Percentiles rank a stretch among this genome's conserved stretches.
Evolutionary conservation across 1,284 basidiomycete species (phyloP).

Genomic region (Pterulicium gracile): DNA sequence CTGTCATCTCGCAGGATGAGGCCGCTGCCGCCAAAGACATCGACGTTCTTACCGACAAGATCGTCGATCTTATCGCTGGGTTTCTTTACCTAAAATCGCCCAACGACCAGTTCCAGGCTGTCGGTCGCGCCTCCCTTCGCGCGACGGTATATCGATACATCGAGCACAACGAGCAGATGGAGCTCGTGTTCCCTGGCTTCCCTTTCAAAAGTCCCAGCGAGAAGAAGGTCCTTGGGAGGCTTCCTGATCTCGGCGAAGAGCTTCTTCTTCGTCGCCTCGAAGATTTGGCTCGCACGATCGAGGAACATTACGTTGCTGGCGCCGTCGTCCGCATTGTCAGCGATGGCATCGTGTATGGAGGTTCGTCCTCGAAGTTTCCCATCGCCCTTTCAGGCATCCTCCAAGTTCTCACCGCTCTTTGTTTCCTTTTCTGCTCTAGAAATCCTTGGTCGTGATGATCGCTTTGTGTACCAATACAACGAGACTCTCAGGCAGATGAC

Average conservation of each 20-base stretch:
- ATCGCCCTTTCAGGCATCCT: neutral
- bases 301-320: neutral
- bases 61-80: neutral
- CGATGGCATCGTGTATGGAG: constrained; percentile 2
- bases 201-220: constrained; percentile 3
- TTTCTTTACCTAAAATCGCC: constrained; percentile 1
- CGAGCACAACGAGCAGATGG: neutral
- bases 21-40: neutral
- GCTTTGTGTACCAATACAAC: constrained; percentile 1
- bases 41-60: neutral
- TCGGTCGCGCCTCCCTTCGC: neutral
- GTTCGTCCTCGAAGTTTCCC: neutral
- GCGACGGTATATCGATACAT: constrained; percentile 1
- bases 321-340: constrained; percentile 4
- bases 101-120: neutral
- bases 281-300: constrained; percentile 2
- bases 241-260: constrained; percentile 3
- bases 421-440: neutral
- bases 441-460: constrained; percentile 1
- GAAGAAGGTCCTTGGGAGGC: constrained; percentile 1
- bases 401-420: neutral
- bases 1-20: too few relatives aligned
- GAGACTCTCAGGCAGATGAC: neutral
- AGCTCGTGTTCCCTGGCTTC: constrained; percentile 3
- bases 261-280: constrained; percentile 3